Conservation (phyloP, 73 alveolate genomes). For the Tetrahymena elliotti region DNA sequence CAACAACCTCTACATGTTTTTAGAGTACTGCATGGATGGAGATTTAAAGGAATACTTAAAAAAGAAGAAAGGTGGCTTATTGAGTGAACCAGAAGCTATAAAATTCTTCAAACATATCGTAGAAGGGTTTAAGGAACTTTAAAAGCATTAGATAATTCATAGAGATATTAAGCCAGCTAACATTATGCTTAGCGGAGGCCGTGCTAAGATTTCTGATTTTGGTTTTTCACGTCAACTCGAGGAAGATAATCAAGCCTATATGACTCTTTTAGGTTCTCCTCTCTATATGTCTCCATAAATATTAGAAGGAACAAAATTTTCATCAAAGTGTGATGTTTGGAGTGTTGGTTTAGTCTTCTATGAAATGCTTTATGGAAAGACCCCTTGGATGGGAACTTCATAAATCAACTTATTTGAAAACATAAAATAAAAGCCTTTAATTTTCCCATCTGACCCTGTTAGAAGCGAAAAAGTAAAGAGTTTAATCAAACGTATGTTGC, state of each 20-base stretch:
- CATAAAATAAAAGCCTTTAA: constrained; percentile 1
- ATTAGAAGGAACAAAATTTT: not conserved
- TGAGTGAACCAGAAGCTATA: constrained; percentile 4
- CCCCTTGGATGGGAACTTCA: constrained; percentile 35
- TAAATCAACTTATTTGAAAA: constrained; percentile 11
- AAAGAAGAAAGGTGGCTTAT: constrained; percentile 14
- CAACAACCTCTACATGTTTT: constrained; percentile 24
- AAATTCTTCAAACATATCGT: constrained; percentile 7
- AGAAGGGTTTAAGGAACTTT: constrained; percentile 7
- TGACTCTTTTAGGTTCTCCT: constrained; percentile 31
- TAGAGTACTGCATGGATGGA: constrained; percentile 42
- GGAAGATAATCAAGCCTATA: not conserved
- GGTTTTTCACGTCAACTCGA: constrained; percentile 37
- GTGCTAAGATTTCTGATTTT: constrained; percentile 22
- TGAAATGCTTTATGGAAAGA: constrained; percentile 39
- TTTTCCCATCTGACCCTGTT: constrained; percentile 26
- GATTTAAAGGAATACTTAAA: constrained; percentile 23
- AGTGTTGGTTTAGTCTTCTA: constrained; percentile 22
- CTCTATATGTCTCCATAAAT: constrained; percentile 30
- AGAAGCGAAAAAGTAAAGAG: constrained; percentile 31
- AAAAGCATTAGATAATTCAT: constrained; percentile 13
- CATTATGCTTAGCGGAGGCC: constrained; percentile 6
- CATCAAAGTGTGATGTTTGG: constrained; percentile 37
- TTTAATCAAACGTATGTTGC: constrained; percentile 2
- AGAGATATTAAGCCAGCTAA: constrained; percentile 39